Percentiles rank a stretch among this genome's conserved stretches.
Conservation (phyloP, 1,284 basidiomycete species). For the Leccinum glutinopallens region DNA sequence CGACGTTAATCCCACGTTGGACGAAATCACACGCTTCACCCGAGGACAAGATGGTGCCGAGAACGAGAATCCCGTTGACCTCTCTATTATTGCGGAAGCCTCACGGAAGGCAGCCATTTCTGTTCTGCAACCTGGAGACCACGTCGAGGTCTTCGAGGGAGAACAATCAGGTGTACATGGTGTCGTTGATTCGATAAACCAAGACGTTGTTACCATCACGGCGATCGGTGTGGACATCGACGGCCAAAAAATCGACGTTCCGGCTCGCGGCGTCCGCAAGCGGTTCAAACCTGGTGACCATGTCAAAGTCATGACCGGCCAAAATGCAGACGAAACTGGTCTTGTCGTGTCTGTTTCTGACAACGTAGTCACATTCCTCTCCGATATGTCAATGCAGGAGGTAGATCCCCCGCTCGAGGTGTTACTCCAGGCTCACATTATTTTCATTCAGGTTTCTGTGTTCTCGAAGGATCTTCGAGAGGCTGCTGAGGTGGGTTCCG, state of each 20-base stretch:
- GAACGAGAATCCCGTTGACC: constrained; percentile 66
- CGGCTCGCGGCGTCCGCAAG: constrained; percentile 89
- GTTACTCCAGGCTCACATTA: constrained; percentile 2
- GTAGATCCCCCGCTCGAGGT: constrained; percentile 39
- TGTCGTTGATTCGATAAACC: constrained; percentile 85
- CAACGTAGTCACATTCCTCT: constrained; percentile 94
- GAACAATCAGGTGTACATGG: constrained; percentile 94
- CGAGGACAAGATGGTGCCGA: constrained; percentile 66
- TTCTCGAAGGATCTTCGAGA: constrained; percentile 98
- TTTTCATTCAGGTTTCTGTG: constrained; percentile 73
- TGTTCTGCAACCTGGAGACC: constrained; percentile 96
- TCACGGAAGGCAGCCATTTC: constrained; percentile 85
- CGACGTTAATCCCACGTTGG: constrained; percentile 92
- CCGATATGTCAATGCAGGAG: constrained; percentile 97
- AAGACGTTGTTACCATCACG: constrained; percentile 87
- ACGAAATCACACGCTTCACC: constrained; percentile 93
- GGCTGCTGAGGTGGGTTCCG: constrained; percentile 93
- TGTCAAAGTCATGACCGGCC: constrained; percentile 96
- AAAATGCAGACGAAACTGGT: constrained; percentile 95
- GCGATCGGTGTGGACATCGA: constrained; percentile 83
- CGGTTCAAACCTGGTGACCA: constrained; percentile 97
- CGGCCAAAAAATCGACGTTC: constrained; percentile 85
- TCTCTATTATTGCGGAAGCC: constrained; percentile 87
- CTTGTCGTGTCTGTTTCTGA: constrained; percentile 91
- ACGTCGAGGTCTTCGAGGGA: constrained; percentile 96